A percentile compares a stretch with the other conserved stretches of the same genome.
These are phyloP conservation scores for Fusarium secorum DNA, from an alignment of 2,329 filamentous ascomycete species.

Conservation along the genomic window DNA sequence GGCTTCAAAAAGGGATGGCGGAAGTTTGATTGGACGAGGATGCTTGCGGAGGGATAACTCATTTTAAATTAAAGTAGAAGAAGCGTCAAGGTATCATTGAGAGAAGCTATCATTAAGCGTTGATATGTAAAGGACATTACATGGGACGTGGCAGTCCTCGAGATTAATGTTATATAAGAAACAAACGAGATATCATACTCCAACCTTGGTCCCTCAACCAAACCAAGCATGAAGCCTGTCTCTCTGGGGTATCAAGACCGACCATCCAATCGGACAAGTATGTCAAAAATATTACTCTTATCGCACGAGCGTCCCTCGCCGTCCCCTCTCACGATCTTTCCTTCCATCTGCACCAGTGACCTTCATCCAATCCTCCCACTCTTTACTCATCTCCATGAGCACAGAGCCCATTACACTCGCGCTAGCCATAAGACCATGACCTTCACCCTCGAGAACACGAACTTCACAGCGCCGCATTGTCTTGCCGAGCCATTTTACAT, in stretches of 20 bases:
- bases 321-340: constrained; percentile 46
- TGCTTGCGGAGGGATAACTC: constrained; percentile 54
- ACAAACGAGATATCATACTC: constrained; percentile 8
- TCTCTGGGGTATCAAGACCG: constrained; percentile 28
- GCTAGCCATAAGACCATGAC: constrained; percentile 95
- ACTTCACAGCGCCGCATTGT: constrained; percentile 95
- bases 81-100: background rate
- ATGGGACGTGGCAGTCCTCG: constrained; percentile 17
- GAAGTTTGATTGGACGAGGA: constrained; percentile 87
- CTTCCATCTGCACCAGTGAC: constrained; percentile 57
- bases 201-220: background rate
- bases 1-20: constrained; percentile 85
- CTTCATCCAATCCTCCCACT: constrained; percentile 89
- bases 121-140: constrained; percentile 38
- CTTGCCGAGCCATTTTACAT: constrained; percentile 92
- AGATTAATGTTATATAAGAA: constrained; percentile 40
- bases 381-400: constrained; percentile 91
- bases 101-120: constrained; percentile 10
- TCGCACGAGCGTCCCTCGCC: constrained; percentile 39
- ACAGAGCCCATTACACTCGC: constrained; percentile 92
- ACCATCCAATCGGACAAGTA: background rate
- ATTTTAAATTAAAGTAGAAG: background rate
- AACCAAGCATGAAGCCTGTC: background rate
- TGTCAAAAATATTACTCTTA: background rate
- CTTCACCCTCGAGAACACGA: constrained; percentile 86